Base-by-base conservation (phyloP, 2,329 filamentous ascomycete genomes). In the Aspergillus sergii region DNA sequence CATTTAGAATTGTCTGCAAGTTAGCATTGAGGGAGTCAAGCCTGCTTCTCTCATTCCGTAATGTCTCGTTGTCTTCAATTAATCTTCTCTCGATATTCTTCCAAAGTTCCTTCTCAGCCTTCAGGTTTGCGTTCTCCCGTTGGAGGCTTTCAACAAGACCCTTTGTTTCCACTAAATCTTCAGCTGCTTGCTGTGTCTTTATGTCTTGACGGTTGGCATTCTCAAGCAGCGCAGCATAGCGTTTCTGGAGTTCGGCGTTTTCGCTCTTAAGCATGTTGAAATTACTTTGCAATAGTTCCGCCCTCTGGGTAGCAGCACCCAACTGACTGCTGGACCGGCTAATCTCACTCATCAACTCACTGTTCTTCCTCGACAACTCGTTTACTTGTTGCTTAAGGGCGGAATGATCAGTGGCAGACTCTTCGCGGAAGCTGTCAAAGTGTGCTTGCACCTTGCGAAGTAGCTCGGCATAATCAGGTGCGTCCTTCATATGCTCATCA, bases 41-140 rank as follows among this genome's bases (percentile, higher is more conserved):
- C 34, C 94, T 87, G 53, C 89, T 88, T 68, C 93, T 91, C 76
- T 99, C 95, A 64, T 96, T 92, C 48, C 91, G 85, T 14, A 98
- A 82, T 23, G 82, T 88, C 73, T 97, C 93, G 67, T 95, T 97
- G 73, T 98, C 94, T 71, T 95, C 92, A 66, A 88, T 91, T 50
- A 98, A 84, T 58, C 96, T 89, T 66, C 91, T 90, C 75, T 98
- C 94, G 39, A 97, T 96, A 61, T 91, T 92, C 81, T 95, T 96
- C 91, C 92, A 97, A 11, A 99, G 84, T 43, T 93, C 91, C 80
- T 97, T 97, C 78, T 98, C 94, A 0, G 94, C 94, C 77, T 96
- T 97, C 39, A 97, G 86, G 73, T 98, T 97, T 19, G 93, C 90
- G 59, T 90, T 93, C 75, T 99, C 95, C 68, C 93, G 93, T 58